Base-by-base conservation (phyloP, 768 basidiomycete genomes). In the Calocybe gangraenosa region DNA sequence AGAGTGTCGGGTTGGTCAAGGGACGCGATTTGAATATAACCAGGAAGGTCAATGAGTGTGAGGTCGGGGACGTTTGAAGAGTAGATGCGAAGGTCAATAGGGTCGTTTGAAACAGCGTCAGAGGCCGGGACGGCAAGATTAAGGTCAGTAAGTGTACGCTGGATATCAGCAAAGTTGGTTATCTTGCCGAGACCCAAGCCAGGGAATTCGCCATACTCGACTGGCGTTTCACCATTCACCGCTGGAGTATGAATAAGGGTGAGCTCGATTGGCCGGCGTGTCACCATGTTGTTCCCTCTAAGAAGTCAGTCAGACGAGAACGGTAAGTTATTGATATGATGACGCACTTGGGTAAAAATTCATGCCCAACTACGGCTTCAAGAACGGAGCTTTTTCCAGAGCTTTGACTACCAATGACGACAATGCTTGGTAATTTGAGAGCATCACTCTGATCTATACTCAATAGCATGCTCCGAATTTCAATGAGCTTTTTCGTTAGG, bases 241-340 rank as follows among this genome's bases (percentile, higher is more conserved):
- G 77, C 61, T 17, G 92, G 92, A 0, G 88, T 95, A 59, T 99
- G 92, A 47, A 98, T 84, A 38, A 99, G 83, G 2, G 96, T 99
- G 48, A 99, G 80, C 61, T 99, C 96, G 57, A 99, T 97, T 1
- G 96, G 96, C 43, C 96, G 84, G 0, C 96, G 87, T 2, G 96
- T 99, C 25, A 98, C 96, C 96, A 99, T 99, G 65, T 98, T 98
- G 65, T 92, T 87, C 44, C 96, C 96, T 68, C 95, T 98, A 58
- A n/a, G 14, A 30, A 11, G 15, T 50, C 40, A 42, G 44, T 39
- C 51, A 37, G 30, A 18, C 7, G 21, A 30, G 25, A 31, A 18
- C 14, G 44, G 31, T 22, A n/a, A n/a, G n/a, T n/a, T n/a, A 34
- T 18, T 14, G 30, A 36, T 30, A 33, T 8, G 10, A 39, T 31